A percentile compares a stretch with the other conserved stretches of the same genome.
Conservation (phyloP, 306 rosid species). For the Clitoria ternatea region DNA sequence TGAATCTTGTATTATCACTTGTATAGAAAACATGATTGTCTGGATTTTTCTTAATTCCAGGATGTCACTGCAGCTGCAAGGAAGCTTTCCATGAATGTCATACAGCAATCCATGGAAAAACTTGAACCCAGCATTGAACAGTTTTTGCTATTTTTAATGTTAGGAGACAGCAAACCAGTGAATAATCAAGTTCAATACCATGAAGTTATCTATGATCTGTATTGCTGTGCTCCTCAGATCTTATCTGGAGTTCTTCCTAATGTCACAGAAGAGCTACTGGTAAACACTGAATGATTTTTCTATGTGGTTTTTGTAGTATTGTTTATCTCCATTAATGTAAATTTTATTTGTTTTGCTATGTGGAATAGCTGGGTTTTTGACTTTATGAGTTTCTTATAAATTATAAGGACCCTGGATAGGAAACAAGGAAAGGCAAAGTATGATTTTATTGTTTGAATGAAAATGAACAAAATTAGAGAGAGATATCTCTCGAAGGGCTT, state of each 20-base stretch:
- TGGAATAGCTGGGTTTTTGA: background rate
- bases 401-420: background rate
- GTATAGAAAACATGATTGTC: slow-evolving; percentile 19
- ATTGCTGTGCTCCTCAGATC: slow-evolving; percentile 78
- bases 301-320: background rate
- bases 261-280: slow-evolving; percentile 84
- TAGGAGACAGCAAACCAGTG: slow-evolving; percentile 62
- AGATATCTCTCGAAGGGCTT: background rate
- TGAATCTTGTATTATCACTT: slow-evolving; percentile 4
- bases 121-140: slow-evolving; percentile 79
- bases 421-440: background rate
- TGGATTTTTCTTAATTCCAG: slow-evolving; percentile 48
- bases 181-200: slow-evolving; percentile 61
- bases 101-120: slow-evolving; percentile 66
- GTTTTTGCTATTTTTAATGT: slow-evolving; percentile 66
- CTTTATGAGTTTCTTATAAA: background rate
- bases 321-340: slow-evolving; percentile 8
- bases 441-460: background rate
- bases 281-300: slow-evolving; percentile 33
- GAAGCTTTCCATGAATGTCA: slow-evolving; percentile 83
- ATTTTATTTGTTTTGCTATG: slow-evolving; percentile 10
- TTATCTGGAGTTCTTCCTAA: slow-evolving; percentile 74
- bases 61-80: slow-evolving; percentile 71
- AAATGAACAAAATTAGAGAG: background rate
- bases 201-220: slow-evolving; percentile 79